These are phyloP conservation scores for Yamadazyma kitorensis DNA, from an alignment of 805 yeast species.

Conservation along the genomic window DNA sequence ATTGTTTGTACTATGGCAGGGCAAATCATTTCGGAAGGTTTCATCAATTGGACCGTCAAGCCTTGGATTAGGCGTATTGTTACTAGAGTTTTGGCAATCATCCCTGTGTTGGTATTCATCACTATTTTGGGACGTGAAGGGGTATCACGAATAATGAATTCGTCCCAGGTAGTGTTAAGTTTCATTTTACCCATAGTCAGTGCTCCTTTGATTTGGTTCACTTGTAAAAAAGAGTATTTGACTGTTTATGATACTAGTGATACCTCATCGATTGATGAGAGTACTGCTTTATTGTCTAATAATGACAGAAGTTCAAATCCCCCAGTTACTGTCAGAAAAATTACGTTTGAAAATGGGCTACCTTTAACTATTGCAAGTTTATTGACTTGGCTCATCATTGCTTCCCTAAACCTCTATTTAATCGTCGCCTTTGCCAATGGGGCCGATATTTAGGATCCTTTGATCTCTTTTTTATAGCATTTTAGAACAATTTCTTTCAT, in stretches of 20 bases:
- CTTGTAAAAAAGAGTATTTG: conserved; percentile 38
- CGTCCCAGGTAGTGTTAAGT: conserved; percentile 44
- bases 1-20: conserved; percentile 50
- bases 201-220: conserved; percentile 46
- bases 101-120: conserved; percentile 40
- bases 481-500: neutral
- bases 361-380: conserved; percentile 31
- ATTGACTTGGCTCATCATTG: conserved; percentile 39
- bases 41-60: conserved; percentile 41
- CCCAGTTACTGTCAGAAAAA: conserved; percentile 18
- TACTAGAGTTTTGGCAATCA: conserved; percentile 40
- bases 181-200: conserved; percentile 43
- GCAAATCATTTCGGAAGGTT: conserved; percentile 45
- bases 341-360: conserved; percentile 39
- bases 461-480: conserved; percentile 1
- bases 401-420: conserved; percentile 39
- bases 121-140: conserved; percentile 41
- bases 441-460: conserved; percentile 35
- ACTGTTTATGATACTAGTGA: conserved; percentile 27
- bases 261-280: conserved; percentile 7
- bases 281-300: conserved; percentile 14
- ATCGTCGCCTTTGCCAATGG: conserved; percentile 41
- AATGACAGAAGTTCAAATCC: conserved; percentile 2
- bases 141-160: conserved; percentile 42
- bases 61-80: conserved; percentile 44